These are phyloP conservation scores for Pestalotiopsis sp. DNA, from an alignment of 2,329 filamentous ascomycete species.

Conservation along the genomic window DNA sequence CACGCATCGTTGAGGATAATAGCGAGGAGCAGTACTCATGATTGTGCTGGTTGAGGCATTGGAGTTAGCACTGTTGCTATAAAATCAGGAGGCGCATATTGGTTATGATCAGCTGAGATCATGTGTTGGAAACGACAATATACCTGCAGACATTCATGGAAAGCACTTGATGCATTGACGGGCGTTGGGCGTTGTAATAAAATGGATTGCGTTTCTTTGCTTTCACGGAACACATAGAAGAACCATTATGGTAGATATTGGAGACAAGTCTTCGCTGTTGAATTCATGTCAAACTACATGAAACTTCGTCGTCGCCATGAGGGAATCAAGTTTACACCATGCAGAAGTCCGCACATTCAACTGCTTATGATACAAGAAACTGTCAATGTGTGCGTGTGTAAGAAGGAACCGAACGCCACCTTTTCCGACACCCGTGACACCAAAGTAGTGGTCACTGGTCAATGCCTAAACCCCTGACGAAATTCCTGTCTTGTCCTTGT, in stretches of 20 bases:
- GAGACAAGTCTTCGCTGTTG: not conserved
- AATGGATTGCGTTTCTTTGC: not conserved
- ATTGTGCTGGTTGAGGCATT: not conserved
- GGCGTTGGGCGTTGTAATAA: not conserved
- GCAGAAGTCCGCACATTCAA: not conserved
- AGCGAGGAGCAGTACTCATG: slow-evolving; percentile 25
- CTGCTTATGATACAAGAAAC: not conserved
- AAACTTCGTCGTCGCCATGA: not conserved
- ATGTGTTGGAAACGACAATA: not conserved
- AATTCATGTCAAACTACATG: not conserved
- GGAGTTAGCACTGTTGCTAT: not conserved
- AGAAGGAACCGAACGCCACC: not conserved
- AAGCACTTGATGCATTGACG: not conserved
- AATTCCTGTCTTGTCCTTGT: not conserved
- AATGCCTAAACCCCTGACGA: not conserved
- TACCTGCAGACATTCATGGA: not conserved
- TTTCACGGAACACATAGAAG: not conserved
- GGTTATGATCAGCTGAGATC: not conserved
- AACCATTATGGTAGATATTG: not conserved
- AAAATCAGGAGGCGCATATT: not conserved
- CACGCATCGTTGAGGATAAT: slow-evolving; percentile 66
- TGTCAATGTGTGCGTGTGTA: not conserved
- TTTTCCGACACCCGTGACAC: not conserved
- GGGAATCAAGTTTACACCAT: slow-evolving; percentile 1
- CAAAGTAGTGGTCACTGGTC: not conserved